Conservation (phyloP, 345 rosid genomes). For the Boechera retrofracta region DNA sequence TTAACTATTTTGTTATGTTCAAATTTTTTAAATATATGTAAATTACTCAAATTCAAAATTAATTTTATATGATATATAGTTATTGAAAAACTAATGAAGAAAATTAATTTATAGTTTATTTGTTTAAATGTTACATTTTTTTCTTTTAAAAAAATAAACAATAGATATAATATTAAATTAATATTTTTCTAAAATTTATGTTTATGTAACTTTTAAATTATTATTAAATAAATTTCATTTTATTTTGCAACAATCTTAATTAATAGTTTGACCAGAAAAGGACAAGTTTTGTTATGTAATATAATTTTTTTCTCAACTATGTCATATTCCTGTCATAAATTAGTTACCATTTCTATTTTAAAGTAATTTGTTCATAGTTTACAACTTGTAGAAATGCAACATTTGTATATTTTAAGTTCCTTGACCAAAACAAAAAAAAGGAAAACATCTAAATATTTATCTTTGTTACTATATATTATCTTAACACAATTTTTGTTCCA, state of each 20-base stretch:
- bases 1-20: too few species aligned
- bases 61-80: neutral
- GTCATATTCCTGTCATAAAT: neutral
- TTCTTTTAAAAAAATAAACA: neutral
- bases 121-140: neutral
- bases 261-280: neutral
- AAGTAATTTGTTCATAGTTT: too few species aligned
- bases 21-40: too few species aligned
- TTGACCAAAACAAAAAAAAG: neutral
- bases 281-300: neutral
- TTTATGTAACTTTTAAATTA: neutral
- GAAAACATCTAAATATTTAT: neutral
- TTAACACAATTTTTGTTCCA: neutral
- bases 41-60: neutral
- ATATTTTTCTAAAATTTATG: neutral
- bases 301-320: neutral
- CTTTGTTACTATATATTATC: neutral
- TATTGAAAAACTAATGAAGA: neutral
- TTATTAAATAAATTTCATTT: neutral
- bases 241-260: neutral
- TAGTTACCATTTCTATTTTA: too few species aligned
- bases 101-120: neutral
- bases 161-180: neutral
- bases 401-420: neutral
- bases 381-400: neutral